A percentile compares a stretch with the other conserved stretches of the same genome.
Conservation (phyloP, 2,329 filamentous ascomycete species). For the Pyricularia sp. region DNA sequence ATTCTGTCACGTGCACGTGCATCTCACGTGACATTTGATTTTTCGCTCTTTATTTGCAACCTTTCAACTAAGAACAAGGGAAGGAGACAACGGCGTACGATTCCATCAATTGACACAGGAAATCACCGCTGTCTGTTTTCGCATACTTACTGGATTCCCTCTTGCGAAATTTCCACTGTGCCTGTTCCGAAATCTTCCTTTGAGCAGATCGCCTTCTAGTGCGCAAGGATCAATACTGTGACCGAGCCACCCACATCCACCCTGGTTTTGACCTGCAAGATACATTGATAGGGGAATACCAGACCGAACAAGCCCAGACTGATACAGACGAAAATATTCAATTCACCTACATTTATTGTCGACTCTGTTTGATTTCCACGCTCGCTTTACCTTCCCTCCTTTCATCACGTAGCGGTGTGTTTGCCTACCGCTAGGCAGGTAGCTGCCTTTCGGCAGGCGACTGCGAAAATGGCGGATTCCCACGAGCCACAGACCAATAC, state of each 20-base stretch:
- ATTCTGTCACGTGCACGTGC: constrained; percentile 5
- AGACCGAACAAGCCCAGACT: background rate
- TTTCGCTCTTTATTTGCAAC: background rate
- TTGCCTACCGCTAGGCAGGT: background rate
- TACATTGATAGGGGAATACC: background rate
- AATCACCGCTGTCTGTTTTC: background rate
- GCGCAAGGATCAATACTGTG: background rate
- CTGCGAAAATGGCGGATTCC: background rate
- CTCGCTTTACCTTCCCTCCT: background rate
- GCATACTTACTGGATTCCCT: background rate
- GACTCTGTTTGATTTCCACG: background rate
- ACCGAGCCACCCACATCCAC: background rate
- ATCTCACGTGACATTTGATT: background rate
- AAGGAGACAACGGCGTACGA: background rate
- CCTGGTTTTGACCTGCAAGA: background rate
- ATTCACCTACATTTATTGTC: background rate
- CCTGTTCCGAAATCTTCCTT: background rate
- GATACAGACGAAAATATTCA: background rate
- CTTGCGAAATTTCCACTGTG: background rate
- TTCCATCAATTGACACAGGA: background rate
- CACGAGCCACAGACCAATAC: background rate
- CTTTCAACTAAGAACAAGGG: background rate
- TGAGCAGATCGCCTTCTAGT: background rate
- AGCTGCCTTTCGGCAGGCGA: background rate
- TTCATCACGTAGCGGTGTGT: background rate